Conservation (phyloP, 2,329 filamentous ascomycete species). For the Colletotrichum lini region DNA sequence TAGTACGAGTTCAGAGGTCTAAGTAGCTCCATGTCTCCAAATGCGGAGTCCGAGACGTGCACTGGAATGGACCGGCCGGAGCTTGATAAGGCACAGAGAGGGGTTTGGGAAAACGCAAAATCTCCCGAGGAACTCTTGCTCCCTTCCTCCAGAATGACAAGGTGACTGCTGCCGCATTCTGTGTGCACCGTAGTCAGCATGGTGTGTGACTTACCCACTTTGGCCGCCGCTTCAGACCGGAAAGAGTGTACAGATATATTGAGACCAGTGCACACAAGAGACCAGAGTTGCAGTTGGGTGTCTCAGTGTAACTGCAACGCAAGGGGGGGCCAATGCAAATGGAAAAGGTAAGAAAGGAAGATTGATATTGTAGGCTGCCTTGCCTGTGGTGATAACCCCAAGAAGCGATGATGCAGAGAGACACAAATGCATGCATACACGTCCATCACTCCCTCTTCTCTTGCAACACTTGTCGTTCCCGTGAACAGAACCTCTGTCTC, state of each 20-base stretch:
- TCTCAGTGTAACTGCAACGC: constrained; percentile 33
- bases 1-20: constrained; percentile 6
- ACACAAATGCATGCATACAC: background rate
- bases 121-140: constrained; percentile 8
- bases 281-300: constrained; percentile 34
- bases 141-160: background rate
- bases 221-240: background rate
- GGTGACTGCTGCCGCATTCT: constrained; percentile 1
- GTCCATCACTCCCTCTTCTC: constrained; percentile 2
- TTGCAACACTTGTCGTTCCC: constrained; percentile 1
- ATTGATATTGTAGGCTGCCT: background rate
- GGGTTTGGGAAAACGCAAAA: constrained; percentile 27
- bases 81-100: constrained; percentile 27
- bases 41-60: constrained; percentile 37
- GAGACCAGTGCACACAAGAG: constrained; percentile 1
- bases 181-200: background rate
- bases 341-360: background rate
- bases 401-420: background rate
- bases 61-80: constrained; percentile 25
- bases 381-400: constrained; percentile 1
- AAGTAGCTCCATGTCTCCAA: constrained; percentile 32
- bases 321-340: background rate
- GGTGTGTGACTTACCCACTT: constrained; percentile 20
- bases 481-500: background rate
- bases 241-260: background rate